Conservation (phyloP, 192 early-diverging fungal species). For the Dissophora ornata region DNA sequence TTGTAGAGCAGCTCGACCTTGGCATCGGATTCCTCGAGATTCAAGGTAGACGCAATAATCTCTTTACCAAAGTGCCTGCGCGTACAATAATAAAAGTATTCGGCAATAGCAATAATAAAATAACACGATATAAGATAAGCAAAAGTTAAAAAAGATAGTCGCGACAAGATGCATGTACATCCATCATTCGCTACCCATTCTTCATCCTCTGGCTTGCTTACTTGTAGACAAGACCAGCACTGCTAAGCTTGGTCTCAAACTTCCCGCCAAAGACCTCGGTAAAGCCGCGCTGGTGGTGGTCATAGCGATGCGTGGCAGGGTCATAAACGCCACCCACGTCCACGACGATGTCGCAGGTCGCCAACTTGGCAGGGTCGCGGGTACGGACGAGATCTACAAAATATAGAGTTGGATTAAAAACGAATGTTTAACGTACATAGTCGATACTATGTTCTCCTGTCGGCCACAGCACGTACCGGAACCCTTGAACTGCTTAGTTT, state of each 20-base stretch:
- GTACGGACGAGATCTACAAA: conserved; percentile 74
- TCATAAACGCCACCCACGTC: conserved; percentile 96
- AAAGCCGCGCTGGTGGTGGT: conserved; percentile 97
- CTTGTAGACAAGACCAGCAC: conserved; percentile 97
- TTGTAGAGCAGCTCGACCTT: conserved; percentile 77
- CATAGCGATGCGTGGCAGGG: conserved; percentile 76
- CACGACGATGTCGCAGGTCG: conserved; percentile 86
- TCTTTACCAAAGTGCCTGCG: conserved; percentile 92
- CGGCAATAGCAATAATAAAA: too few species aligned
- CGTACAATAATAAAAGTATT: conserved; percentile 23
- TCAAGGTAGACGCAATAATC: conserved; percentile 73
- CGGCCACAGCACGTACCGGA: conserved; percentile 50
- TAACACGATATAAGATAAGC: background rate
- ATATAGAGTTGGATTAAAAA: background rate
- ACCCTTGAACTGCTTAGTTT: conserved; percentile 68
- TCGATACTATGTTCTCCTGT: too few species aligned
- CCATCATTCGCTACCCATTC: too few species aligned
- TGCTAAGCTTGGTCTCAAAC: conserved; percentile 89
- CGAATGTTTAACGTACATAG: background rate
- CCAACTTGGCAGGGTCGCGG: conserved; percentile 83
- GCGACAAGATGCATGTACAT: too few species aligned
- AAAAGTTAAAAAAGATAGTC: background rate
- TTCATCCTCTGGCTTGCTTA: conserved; percentile 9
- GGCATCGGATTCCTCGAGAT: conserved; percentile 59
- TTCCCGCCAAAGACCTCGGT: conserved; percentile 82